phyloP scores from a whole-genome alignment of 2,329 filamentous ascomycete species.

The Mycosphaerella arachidis region DNA sequence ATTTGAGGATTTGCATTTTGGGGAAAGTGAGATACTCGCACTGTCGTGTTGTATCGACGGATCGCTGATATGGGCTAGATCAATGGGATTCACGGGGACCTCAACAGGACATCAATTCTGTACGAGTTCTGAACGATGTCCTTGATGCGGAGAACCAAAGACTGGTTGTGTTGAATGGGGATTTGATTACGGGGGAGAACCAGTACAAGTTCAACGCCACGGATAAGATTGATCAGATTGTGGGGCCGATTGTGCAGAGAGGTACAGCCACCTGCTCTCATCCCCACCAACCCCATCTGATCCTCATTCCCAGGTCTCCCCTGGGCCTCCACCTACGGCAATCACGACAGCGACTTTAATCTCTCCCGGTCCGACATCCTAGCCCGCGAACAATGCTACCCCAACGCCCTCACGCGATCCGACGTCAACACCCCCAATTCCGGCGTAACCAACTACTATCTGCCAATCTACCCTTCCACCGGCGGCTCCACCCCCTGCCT shows the following conservation, averaged over 20 bases:
- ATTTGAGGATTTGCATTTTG: slow-evolving; percentile 68
- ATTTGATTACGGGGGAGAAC: slow-evolving; percentile 66
- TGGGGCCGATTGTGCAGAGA: slow-evolving; percentile 53
- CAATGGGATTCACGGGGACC: slow-evolving; percentile 40
- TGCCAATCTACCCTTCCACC: slow-evolving; percentile 44
- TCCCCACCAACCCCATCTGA: not conserved
- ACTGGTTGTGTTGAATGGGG: slow-evolving; percentile 63
- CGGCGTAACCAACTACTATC: slow-evolving; percentile 53
- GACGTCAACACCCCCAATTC: slow-evolving; percentile 38
- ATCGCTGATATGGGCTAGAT: slow-evolving; percentile 10
- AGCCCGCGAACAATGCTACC: slow-evolving; percentile 36
- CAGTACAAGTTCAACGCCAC: slow-evolving; percentile 53
- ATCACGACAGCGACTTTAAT: slow-evolving; percentile 62
- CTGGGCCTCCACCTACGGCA: slow-evolving; percentile 51
- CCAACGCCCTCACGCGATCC: slow-evolving; percentile 40
- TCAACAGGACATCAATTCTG: slow-evolving; percentile 54
- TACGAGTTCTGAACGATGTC: slow-evolving; percentile 54
- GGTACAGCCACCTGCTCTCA: slow-evolving; percentile 10
- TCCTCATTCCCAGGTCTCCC: not conserved
- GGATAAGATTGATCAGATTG: slow-evolving; percentile 55
- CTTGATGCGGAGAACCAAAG: slow-evolving; percentile 54
- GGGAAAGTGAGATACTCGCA: slow-evolving; percentile 46
- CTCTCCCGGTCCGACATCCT: slow-evolving; percentile 47
- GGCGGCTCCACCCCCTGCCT: slow-evolving; percentile 42
- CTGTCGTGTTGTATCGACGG: not conserved